A percentile compares a stretch with the other conserved stretches of the same genome.
Conservation (phyloP, 805 yeast species). For the Ogataea populi-albae region DNA sequence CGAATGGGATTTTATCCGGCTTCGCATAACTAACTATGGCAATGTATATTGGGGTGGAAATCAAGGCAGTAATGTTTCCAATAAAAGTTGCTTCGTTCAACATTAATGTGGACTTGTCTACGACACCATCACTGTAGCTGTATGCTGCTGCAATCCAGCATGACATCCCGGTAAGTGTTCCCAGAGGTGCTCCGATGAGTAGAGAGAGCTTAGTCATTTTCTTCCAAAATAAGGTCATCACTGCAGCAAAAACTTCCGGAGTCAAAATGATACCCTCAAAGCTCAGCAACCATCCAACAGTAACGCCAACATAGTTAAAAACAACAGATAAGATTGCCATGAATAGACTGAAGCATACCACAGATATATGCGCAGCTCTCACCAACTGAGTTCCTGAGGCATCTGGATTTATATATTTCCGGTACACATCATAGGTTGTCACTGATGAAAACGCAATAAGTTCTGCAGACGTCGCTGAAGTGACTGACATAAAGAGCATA, state of each 20-base stretch:
- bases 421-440: constrained; percentile 38
- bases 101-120: constrained; percentile 41
- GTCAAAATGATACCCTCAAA: constrained; percentile 50
- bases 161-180: constrained; percentile 50
- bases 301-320: constrained; percentile 40
- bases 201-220: constrained; percentile 36
- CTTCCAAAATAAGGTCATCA: constrained; percentile 41
- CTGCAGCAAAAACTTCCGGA: constrained; percentile 48
- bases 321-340: constrained; percentile 38
- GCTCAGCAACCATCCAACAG: constrained; percentile 39
- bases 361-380: constrained; percentile 33
- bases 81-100: constrained; percentile 43
- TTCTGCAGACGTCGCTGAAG: constrained; percentile 42
- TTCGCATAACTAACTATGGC: constrained; percentile 26
- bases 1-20: constrained; percentile 27
- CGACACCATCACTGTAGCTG: constrained; percentile 37
- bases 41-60: constrained; percentile 29
- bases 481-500: constrained; percentile 40
- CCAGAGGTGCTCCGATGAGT: constrained; percentile 45
- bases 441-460: constrained; percentile 40
- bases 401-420: constrained; percentile 37
- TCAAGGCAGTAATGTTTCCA: constrained; percentile 42
- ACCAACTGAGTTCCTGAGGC: constrained; percentile 40
- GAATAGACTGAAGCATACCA: constrained; percentile 41
- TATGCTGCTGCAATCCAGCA: constrained; percentile 44